These are phyloP conservation scores for Amanita rimosa DNA, from an alignment of 768 basidiomycete genomes.

Conservation along the genomic window DNA sequence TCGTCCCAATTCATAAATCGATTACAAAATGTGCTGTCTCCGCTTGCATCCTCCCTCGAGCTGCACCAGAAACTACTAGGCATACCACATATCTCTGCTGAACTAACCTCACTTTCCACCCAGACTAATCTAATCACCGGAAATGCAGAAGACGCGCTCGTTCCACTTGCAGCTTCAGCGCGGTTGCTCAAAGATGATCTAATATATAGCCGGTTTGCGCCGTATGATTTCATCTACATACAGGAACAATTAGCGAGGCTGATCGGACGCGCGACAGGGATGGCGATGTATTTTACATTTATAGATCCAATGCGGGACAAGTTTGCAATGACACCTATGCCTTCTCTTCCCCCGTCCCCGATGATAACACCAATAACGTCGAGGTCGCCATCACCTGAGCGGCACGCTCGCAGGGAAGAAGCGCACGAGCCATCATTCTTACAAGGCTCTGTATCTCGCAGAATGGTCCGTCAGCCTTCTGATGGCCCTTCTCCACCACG, in stretches of 20 bases:
- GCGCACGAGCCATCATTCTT: not conserved
- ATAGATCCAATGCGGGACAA: constrained; percentile 50
- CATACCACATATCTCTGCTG: constrained; percentile 26
- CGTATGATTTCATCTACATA: constrained; percentile 40
- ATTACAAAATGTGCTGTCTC: constrained; percentile 34
- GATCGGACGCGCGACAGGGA: constrained; percentile 47
- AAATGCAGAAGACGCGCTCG: constrained; percentile 36
- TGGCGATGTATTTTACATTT: constrained; percentile 50
- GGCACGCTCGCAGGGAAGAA: not conserved
- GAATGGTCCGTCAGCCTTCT: no score
- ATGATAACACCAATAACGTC: constrained; percentile 10
- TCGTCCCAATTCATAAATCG: constrained; percentile 46
- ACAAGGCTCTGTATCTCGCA: no score
- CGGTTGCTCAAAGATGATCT: constrained; percentile 50
- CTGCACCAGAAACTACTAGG: constrained; percentile 36
- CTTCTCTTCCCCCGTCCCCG: constrained; percentile 22
- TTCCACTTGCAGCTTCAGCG: constrained; percentile 36
- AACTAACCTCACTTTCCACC: constrained; percentile 22
- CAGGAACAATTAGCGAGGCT: constrained; percentile 39
- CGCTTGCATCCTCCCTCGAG: constrained; percentile 32
- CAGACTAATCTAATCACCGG: constrained; percentile 21
- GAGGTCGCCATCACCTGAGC: constrained; percentile 19
- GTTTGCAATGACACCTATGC: constrained; percentile 39
- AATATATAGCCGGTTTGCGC: constrained; percentile 47
- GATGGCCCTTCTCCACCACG: not conserved